A percentile compares a stretch with the other conserved stretches of the same genome.
phyloP scores from a whole-genome alignment of 23 red algal species.

The Gracilaria caudata region DNA sequence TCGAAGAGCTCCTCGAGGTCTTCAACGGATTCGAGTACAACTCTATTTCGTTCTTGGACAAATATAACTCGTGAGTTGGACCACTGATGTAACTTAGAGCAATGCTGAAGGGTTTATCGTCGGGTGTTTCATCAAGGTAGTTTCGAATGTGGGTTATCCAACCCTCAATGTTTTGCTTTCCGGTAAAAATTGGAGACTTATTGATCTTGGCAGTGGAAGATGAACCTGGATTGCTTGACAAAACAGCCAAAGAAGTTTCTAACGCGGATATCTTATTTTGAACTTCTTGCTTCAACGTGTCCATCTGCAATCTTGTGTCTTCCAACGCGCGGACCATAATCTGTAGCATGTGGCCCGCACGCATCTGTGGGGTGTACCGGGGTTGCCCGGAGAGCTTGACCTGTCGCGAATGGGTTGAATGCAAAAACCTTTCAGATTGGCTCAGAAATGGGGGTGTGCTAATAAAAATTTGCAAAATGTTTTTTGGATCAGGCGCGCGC shows the following conservation, averaged over 20 bases:
- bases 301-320: background rate
- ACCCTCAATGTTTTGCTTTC: slow-evolving; percentile 26
- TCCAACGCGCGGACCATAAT: background rate
- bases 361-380: background rate
- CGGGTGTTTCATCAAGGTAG: slow-evolving; percentile 7
- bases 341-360: background rate
- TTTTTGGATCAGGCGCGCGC: too few relatives aligned
- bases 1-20: too few relatives aligned
- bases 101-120: background rate
- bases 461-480: too few relatives aligned
- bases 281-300: background rate
- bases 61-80: background rate
- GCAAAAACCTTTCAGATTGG: too few relatives aligned
- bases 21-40: background rate
- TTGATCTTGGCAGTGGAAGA: slow-evolving; percentile 20
- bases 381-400: too few relatives aligned
- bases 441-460: too few relatives aligned
- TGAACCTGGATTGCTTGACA: background rate
- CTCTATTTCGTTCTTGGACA: background rate
- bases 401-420: too few relatives aligned
- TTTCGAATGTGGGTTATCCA: slow-evolving; percentile 20
- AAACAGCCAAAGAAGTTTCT: background rate
- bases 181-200: slow-evolving; percentile 4
- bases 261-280: background rate
- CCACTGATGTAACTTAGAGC: slow-evolving; percentile 11